Evolutionary conservation across 2,329 filamentous ascomycete species (phyloP), one percentile per base, ranked within the genome.

Genomic region (Tricladium varicosporioides): DNA sequence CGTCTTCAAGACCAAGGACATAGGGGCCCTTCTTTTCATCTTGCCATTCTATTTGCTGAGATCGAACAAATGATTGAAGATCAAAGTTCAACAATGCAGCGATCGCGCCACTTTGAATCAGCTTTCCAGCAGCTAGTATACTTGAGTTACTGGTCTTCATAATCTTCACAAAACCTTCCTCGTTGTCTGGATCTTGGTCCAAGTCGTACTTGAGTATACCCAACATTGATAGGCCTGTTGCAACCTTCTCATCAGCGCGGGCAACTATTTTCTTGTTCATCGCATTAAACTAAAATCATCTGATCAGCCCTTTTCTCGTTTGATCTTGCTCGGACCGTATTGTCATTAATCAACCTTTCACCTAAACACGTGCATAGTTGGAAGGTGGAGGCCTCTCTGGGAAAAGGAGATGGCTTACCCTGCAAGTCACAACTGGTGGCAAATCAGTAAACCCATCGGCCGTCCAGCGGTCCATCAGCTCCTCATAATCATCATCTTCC

Each of bases 171-270:
- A 53, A 53, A 8, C 50, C 50, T 16, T 11, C 18, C 8, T 53
- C 10, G 22, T 53, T 22, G 10, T 8, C 50, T 11, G 9, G 19
- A 1, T 45, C 42, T 14, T 44, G 40, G 32, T 53, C 50, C 8
- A 53, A 18, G 15, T 53, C 50, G 33, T 53, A 53, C 13, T 53
- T 40, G 16, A 53, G 13, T 14, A 22, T 45, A 13, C 50, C 50
- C 16, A 53, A 19, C 50, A 53, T 53, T 22, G 43, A 42, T 40
- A 53, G 44, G 1, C 40, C 42, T 10, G 15, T 46, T 11, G 32
- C 40, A 15, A 42, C 27, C n/a, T 45, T 45, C 36, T 53, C 45
- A n/a, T 32, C 31, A 27, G 4, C 22, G 22, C 22, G 22, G 7
- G 22, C 22, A 7, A 27, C 7, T 3, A 27, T 27, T 27, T 27